phyloP scores from a whole-genome alignment of 768 basidiomycete species.

The Mrakia frigida region DNA sequence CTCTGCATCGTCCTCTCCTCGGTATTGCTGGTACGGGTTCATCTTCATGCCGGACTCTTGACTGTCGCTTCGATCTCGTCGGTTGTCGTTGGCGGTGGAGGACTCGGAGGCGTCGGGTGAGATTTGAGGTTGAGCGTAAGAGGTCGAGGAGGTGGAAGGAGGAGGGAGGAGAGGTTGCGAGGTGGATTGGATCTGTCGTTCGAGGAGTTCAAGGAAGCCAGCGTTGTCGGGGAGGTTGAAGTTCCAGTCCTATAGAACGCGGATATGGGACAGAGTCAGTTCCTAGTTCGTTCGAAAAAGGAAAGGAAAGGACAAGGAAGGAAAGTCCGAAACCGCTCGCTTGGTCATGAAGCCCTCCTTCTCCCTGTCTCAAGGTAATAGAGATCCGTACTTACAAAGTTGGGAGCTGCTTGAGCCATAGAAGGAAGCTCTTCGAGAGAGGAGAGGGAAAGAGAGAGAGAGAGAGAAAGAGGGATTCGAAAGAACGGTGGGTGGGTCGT shows the following conservation, averaged over 20 bases:
- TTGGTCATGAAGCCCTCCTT: neutral
- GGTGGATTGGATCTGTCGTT: neutral
- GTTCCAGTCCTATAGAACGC: conserved; percentile 25
- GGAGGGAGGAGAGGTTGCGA: neutral
- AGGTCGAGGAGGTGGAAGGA: neutral
- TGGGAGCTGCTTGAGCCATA: conserved; percentile 5
- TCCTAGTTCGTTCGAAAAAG: too few relatives aligned
- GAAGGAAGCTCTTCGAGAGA: neutral
- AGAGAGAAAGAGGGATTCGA: neutral
- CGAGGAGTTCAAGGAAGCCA: conserved; percentile 20
- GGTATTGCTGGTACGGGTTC: neutral
- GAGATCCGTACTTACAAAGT: neutral
- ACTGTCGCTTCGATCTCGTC: neutral
- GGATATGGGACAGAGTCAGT: neutral
- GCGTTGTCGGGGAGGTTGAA: conserved; percentile 15
- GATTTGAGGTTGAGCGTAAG: neutral
- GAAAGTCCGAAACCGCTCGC: neutral
- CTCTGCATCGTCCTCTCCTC: neutral
- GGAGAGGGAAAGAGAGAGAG: neutral
- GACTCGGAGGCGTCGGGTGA: conserved; percentile 3
- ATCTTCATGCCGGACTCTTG: neutral
- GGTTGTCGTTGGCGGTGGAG: neutral
- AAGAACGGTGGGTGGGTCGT: neutral
- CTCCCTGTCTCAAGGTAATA: neutral
- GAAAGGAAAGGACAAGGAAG: neutral